Evolutionary conservation across 139 green algal genomes (phyloP).

Genomic region (Tetradesmus obliquus): DNA sequence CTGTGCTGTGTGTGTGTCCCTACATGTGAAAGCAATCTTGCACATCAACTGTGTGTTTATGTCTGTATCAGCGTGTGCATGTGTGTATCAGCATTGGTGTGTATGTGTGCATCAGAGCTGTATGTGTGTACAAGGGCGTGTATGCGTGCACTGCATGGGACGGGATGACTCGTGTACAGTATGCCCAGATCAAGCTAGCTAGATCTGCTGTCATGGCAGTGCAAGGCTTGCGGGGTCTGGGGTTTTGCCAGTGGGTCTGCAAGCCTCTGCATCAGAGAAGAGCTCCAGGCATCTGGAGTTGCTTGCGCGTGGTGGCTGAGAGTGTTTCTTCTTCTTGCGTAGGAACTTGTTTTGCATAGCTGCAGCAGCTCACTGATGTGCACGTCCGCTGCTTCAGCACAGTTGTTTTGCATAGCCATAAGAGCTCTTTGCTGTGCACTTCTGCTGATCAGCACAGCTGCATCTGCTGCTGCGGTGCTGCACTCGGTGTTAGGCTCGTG

Average conservation of each 20-base stretch:
- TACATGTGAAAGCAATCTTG: neutral
- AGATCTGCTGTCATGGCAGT: neutral
- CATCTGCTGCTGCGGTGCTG: no score
- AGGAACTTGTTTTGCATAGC: neutral
- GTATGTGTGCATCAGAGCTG: neutral
- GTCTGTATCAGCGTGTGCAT: neutral
- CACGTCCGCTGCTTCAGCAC: no score
- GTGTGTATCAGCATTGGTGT: neutral
- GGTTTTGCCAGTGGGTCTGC: neutral
- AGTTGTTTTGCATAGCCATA: no score
- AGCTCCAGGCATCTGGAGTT: neutral
- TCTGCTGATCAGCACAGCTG: no score
- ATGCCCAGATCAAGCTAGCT: neutral
- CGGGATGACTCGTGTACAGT: neutral
- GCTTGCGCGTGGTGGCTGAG: neutral
- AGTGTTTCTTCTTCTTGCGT: neutral
- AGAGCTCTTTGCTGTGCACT: no score
- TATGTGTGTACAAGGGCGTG: neutral
- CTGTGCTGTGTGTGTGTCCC: neutral
- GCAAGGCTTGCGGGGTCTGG: neutral
- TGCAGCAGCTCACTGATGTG: neutral
- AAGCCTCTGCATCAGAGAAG: neutral
- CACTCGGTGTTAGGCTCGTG: no score
- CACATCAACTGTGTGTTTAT: neutral
- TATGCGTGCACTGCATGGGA: neutral